These are phyloP conservation scores for Lecanoromycetidae sp. DNA, from an alignment of 2,329 filamentous ascomycete species.

Conservation along the genomic window DNA sequence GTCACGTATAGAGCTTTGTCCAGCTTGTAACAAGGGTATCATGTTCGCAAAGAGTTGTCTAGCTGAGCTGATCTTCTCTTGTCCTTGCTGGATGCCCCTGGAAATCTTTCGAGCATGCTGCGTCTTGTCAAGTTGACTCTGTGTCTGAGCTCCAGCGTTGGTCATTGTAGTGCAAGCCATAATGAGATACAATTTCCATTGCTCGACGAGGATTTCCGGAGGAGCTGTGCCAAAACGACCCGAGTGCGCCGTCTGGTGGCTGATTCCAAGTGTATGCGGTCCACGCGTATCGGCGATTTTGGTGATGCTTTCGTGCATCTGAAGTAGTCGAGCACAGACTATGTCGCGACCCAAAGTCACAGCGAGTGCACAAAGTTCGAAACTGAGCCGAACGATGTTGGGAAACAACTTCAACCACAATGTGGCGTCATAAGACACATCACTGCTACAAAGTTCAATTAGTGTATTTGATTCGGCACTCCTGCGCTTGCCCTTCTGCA, in stretches of 20 bases:
- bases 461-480: conserved; percentile 74
- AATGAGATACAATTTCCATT: conserved; percentile 95
- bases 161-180: conserved; percentile 94
- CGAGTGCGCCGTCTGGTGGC: conserved; percentile 18
- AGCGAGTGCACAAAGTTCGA: conserved; percentile 81
- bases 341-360: conserved; percentile 83
- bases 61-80: conserved; percentile 76
- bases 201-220: conserved; percentile 80
- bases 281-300: conserved; percentile 57
- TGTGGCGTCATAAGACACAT: conserved; percentile 85
- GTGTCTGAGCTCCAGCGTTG: conserved; percentile 57
- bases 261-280: conserved; percentile 22
- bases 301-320: conserved; percentile 81
- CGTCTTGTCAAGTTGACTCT: conserved; percentile 46
- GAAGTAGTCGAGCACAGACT: conserved; percentile 79
- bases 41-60: conserved; percentile 81
- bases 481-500: conserved; percentile 80
- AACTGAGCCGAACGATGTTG: conserved; percentile 80
- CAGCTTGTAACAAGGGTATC: conserved; percentile 71
- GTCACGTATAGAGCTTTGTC: conserved; percentile 69
- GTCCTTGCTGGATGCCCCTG: conserved; percentile 48
- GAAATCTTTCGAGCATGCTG: conserved; percentile 78
- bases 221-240: conserved; percentile 44
- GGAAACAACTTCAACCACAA: conserved; percentile 98
- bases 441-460: conserved; percentile 89